Evolutionary conservation across 2,329 filamentous ascomycete genomes (phyloP).

Genomic region (Nemania diffusa): DNA sequence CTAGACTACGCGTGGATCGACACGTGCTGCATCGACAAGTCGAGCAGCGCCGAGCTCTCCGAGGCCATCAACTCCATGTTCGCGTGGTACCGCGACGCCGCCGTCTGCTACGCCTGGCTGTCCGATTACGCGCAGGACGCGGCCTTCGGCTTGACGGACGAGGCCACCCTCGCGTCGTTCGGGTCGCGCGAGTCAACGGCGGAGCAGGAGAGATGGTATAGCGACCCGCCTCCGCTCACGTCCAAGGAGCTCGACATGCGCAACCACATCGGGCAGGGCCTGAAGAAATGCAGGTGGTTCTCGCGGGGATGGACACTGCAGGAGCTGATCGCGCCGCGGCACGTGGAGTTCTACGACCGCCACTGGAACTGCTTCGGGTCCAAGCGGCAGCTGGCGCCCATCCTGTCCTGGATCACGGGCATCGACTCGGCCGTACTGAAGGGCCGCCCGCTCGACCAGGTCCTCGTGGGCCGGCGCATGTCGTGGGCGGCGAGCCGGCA

Average conservation of each 20-base stretch:
- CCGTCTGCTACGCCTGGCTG: constrained; percentile 39
- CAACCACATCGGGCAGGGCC: constrained; percentile 30
- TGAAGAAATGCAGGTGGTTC: constrained; percentile 38
- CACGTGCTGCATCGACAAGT: constrained; percentile 43
- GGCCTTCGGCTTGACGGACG: constrained; percentile 25
- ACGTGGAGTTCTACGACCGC: constrained; percentile 40
- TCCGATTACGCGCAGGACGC: constrained; percentile 33
- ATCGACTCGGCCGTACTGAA: constrained; percentile 37
- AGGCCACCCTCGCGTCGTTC: constrained; percentile 31
- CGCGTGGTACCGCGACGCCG: constrained; percentile 39
- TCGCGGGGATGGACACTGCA: too few relatives aligned
- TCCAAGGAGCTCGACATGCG: constrained; percentile 35
- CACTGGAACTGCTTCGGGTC: constrained; percentile 40
- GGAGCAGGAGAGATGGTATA: constrained; percentile 25
- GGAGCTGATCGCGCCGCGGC: constrained; percentile 41
- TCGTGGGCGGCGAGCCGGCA: constrained; percentile 12
- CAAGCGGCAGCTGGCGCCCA: constrained; percentile 34
- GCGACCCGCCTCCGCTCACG: constrained; percentile 33
- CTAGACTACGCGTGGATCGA: constrained; percentile 41
- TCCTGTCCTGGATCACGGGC: constrained; percentile 38
- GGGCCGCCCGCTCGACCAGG: constrained; percentile 34
- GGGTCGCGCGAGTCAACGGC: constrained; percentile 31
- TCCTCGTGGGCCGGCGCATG: constrained; percentile 31
- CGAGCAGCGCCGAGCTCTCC: constrained; percentile 41
- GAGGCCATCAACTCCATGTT: too few relatives aligned